A percentile compares a stretch with the other conserved stretches of the same genome.
phyloP scores from a whole-genome alignment of 1,139 yeast species.

The Hansenula sp. region DNA sequence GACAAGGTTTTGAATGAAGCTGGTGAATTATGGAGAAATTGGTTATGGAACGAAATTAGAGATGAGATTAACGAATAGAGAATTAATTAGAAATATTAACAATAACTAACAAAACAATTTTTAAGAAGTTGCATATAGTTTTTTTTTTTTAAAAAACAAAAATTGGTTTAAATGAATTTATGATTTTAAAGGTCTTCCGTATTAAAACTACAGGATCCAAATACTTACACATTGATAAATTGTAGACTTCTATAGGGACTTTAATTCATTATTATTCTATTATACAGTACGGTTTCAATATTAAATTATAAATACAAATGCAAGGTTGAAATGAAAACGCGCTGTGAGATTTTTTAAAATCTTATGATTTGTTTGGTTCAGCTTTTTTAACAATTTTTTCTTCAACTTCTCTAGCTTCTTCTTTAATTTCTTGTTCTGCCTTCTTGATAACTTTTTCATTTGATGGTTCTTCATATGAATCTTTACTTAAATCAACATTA shows the following conservation, averaged over 20 bases:
- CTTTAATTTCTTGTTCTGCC: background rate
- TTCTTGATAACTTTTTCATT: background rate
- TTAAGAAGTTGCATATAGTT: no score
- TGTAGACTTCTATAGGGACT: no score
- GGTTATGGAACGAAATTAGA: constrained; percentile 72
- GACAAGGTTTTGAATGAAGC: constrained; percentile 74
- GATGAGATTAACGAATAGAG: constrained; percentile 30
- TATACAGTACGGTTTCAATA: no score
- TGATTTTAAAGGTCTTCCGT: no score
- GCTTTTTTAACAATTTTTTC: background rate
- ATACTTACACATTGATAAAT: no score
- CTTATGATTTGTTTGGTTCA: no score
- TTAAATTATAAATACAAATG: no score
- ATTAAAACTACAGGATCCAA: no score
- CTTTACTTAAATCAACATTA: background rate
- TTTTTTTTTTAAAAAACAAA: background rate
- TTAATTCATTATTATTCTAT: background rate
- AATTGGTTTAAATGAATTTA: no score
- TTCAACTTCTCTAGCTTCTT: background rate
- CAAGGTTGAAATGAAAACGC: no score
- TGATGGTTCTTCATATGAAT: background rate
- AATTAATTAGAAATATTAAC: background rate
- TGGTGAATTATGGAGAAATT: constrained; percentile 85
- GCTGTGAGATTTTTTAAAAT: no score
- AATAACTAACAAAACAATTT: no score